A percentile compares a stretch with the other conserved stretches of the same genome.
These are phyloP conservation scores for Sporothrix mexicana DNA, from an alignment of 2,329 filamentous ascomycete genomes.

Conservation along the genomic window DNA sequence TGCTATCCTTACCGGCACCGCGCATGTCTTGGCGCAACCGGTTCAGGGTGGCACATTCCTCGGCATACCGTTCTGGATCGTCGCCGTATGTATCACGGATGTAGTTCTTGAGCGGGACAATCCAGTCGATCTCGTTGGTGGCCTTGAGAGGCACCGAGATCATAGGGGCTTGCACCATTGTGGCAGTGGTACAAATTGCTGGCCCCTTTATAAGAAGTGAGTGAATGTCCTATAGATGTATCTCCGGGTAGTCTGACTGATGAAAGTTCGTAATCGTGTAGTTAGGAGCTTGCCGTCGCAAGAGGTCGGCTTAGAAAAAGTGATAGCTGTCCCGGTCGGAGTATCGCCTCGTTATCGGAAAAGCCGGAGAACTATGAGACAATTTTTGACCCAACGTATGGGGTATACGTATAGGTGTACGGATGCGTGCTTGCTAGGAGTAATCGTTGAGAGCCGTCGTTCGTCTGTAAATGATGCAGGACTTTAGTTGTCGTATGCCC, in stretches of 20 bases:
- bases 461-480: no score
- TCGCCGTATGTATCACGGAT: constrained; percentile 94
- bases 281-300: not conserved
- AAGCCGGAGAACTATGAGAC: not conserved
- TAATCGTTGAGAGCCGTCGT: not conserved
- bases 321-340: not conserved
- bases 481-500: not conserved
- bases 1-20: constrained; percentile 95
- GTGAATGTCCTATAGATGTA: not conserved
- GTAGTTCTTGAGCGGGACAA: constrained; percentile 87
- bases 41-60: constrained; percentile 94
- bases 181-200: constrained; percentile 30
- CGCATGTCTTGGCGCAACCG: constrained; percentile 97
- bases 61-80: constrained; percentile 91
- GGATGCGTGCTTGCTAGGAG: not conserved
- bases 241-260: not conserved
- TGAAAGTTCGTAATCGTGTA: not conserved
- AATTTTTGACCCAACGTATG: no score
- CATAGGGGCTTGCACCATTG: constrained; percentile 89
- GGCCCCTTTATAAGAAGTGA: not conserved
- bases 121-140: constrained; percentile 99
- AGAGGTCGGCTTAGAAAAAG: not conserved
- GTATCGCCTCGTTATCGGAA: not conserved
- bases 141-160: constrained; percentile 89
- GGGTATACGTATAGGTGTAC: no score